phyloP scores from a whole-genome alignment of 352 stramenopile species.

The Globisporangium camurandrum region DNA sequence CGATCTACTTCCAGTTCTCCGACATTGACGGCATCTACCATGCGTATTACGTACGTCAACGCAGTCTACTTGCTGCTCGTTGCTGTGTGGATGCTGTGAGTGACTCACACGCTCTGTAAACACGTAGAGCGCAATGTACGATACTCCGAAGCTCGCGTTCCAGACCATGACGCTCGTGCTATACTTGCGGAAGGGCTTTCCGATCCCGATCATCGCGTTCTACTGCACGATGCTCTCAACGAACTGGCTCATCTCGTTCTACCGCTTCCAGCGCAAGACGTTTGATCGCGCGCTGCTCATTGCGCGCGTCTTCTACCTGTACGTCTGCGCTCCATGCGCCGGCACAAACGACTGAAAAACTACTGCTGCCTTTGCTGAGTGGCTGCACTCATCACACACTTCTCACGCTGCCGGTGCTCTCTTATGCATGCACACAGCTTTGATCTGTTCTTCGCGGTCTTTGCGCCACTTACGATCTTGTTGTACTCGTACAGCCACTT shows the following conservation, averaged over 20 bases:
- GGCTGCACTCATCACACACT: background rate
- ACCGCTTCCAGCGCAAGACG: constrained; percentile 31
- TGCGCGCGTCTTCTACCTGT: constrained; percentile 27
- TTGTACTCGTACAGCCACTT: constrained; percentile 36
- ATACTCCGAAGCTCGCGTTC: constrained; percentile 41
- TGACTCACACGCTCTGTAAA: background rate
- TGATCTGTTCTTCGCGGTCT: constrained; percentile 57
- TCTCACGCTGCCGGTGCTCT: background rate
- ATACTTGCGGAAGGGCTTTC: constrained; percentile 42
- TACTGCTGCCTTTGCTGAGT: too few relatives aligned
- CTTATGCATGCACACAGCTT: constrained; percentile 18
- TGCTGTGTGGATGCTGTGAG: background rate
- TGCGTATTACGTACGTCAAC: constrained; percentile 16
- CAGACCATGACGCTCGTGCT: constrained; percentile 32
- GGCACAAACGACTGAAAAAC: too few relatives aligned
- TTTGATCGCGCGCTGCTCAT: constrained; percentile 25
- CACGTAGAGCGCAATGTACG: constrained; percentile 25
- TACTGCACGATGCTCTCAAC: constrained; percentile 28
- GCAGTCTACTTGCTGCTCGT: background rate
- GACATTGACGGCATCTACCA: constrained; percentile 15
- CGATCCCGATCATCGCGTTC: constrained; percentile 24
- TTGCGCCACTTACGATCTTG: constrained; percentile 34
- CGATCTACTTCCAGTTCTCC: constrained; percentile 13
- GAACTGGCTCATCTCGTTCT: constrained; percentile 44
- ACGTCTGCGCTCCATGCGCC: constrained; percentile 6